Percentiles rank a stretch among this genome's conserved stretches.
phyloP scores from a whole-genome alignment of 2,329 filamentous ascomycete species.

The Aureobasidium sp. region DNA sequence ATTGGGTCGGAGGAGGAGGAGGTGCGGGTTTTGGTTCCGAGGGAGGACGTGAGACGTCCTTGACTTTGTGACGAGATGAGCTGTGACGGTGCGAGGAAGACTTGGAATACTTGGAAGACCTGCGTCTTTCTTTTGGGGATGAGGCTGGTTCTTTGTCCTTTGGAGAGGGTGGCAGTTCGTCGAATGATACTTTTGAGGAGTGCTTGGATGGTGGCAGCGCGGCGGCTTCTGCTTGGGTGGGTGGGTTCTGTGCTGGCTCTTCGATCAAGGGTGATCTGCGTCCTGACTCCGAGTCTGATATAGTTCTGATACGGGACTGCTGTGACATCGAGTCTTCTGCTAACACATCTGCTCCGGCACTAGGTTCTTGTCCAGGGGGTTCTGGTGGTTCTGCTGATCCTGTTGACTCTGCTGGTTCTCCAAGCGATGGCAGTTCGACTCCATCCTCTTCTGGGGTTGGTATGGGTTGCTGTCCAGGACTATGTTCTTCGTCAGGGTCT shows the following conservation, averaged over 20 bases:
- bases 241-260: background rate
- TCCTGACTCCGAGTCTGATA: background rate
- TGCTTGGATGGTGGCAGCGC: background rate
- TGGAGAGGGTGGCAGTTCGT: background rate
- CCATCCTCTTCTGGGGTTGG: background rate
- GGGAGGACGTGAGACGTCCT: background rate
- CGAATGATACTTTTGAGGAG: background rate
- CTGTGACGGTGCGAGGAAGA: background rate
- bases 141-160: background rate
- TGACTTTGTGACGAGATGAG: background rate
- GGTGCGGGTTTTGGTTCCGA: background rate
- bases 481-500: background rate
- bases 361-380: background rate
- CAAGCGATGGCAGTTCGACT: background rate
- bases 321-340: background rate
- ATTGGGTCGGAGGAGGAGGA: background rate
- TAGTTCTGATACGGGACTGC: background rate
- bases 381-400: background rate
- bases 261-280: background rate
- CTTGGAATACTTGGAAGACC: background rate
- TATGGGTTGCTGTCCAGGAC: background rate
- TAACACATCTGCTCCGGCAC: background rate
- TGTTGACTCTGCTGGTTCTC: background rate
- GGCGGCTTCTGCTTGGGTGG: background rate
- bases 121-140: background rate